phyloP scores from a whole-genome alignment of 2,329 filamentous ascomycete species.

The Apiospora phragmitis region DNA sequence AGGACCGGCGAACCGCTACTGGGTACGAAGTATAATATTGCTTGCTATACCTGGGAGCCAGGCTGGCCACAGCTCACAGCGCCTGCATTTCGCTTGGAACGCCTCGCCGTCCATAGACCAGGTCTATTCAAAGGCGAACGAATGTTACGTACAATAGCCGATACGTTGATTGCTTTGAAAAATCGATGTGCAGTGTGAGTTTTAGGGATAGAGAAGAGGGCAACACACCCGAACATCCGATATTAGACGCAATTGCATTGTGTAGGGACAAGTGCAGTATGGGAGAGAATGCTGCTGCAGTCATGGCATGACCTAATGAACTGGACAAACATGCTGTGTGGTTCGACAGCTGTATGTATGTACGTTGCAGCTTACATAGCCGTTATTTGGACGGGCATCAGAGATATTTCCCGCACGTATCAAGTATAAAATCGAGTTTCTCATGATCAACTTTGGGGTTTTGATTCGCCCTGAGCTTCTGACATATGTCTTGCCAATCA shows the following conservation, averaged over 20 bases:
- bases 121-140: neutral
- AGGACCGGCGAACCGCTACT: constrained; percentile 14
- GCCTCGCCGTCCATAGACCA: neutral
- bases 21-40: neutral
- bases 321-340: neutral
- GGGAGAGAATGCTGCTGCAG: neutral
- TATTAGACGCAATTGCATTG: neutral
- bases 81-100: constrained; percentile 1
- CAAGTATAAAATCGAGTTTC: constrained; percentile 3
- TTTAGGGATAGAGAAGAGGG: neutral
- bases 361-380: neutral
- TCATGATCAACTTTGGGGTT: neutral
- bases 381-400: neutral
- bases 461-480: neutral
- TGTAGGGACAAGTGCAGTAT: neutral
- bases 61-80: neutral
- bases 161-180: neutral
- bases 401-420: neutral
- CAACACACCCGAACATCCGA: constrained; percentile 4
- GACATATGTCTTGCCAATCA: neutral
- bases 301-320: neutral
- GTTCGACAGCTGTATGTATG: neutral
- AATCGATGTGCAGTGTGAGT: neutral
- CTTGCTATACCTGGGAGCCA: neutral
- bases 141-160: neutral